These are phyloP conservation scores for Aegle marmelos DNA, from an alignment of 345 rosid species.

Conservation along the genomic window DNA sequence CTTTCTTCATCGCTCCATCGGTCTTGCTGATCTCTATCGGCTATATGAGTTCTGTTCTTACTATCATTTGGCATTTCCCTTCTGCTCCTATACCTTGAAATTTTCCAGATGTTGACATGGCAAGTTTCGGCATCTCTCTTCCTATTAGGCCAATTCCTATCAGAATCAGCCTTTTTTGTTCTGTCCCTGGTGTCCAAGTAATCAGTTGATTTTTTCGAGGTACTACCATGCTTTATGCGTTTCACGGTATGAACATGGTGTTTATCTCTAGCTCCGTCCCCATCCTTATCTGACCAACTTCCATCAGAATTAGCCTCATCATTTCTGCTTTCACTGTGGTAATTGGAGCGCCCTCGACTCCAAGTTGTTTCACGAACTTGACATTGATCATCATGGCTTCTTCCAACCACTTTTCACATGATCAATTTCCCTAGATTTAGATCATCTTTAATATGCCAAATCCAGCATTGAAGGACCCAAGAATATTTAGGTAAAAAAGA, in stretches of 20 bases:
- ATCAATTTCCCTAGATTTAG: slow-evolving; percentile 44
- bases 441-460: slow-evolving; percentile 49
- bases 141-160: slow-evolving; percentile 26
- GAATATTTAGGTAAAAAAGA: too few relatives aligned
- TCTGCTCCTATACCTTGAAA: slow-evolving; percentile 6
- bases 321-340: slow-evolving; percentile 27
- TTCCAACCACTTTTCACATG: slow-evolving; percentile 13
- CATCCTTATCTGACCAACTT: slow-evolving; percentile 32
- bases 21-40: slow-evolving; percentile 11
- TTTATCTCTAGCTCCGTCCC: slow-evolving; percentile 22
- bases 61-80: slow-evolving; percentile 1
- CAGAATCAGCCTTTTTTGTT: slow-evolving; percentile 23
- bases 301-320: slow-evolving; percentile 32
- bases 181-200: slow-evolving; percentile 15
- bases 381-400: slow-evolving; percentile 25
- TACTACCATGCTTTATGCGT: slow-evolving; percentile 19
- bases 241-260: slow-evolving; percentile 1
- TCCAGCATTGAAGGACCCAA: too few relatives aligned
- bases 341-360: slow-evolving; percentile 3
- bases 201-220: slow-evolving; percentile 32
- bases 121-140: slow-evolving; percentile 4
- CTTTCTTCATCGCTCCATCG: slow-evolving; percentile 21
- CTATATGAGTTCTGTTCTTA: slow-evolving; percentile 13
- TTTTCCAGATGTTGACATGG: slow-evolving; percentile 11
- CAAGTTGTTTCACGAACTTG: slow-evolving; percentile 17